Percentiles rank a stretch among this genome's conserved stretches.
Evolutionary conservation across 2,329 filamentous ascomycete genomes (phyloP).

Genomic region (Pseudofabraea citricarpa): DNA sequence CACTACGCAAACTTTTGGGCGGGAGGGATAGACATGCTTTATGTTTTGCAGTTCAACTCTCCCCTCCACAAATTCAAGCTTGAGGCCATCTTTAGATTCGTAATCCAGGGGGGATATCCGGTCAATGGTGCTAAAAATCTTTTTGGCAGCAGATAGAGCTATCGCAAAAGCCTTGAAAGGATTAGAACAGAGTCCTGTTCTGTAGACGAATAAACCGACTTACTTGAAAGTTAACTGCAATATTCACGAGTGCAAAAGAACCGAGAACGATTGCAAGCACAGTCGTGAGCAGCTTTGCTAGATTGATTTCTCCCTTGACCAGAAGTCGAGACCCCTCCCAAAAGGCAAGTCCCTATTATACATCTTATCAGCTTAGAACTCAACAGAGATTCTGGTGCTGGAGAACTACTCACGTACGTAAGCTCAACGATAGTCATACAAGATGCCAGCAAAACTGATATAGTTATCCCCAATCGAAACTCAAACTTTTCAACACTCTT

Average conservation of each 20-base stretch:
- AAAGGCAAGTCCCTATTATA: constrained; percentile 9
- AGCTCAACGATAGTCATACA: not conserved
- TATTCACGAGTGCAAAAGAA: constrained; percentile 80
- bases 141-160: constrained; percentile 72
- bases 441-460: constrained; percentile 1
- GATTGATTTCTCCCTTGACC: constrained; percentile 3
- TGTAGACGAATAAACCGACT: not conserved
- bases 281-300: constrained; percentile 4
- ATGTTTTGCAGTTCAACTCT: constrained; percentile 68
- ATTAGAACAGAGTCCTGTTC: not conserved
- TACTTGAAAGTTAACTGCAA: constrained; percentile 58
- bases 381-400: not conserved
- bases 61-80: constrained; percentile 59
- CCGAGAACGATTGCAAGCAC: constrained; percentile 36
- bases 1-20: constrained; percentile 84
- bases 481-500: constrained; percentile 1
- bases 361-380: not conserved
- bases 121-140: constrained; percentile 90
- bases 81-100: constrained; percentile 62
- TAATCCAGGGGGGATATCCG: constrained; percentile 77
- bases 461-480: not conserved
- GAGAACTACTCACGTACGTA: not conserved
- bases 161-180: constrained; percentile 71
- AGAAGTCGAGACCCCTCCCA: constrained; percentile 8
- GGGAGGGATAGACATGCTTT: constrained; percentile 57